These are phyloP conservation scores for Teunomyces funiuensis DNA, from an alignment of 805 yeast genomes.

Conservation along the genomic window DNA sequence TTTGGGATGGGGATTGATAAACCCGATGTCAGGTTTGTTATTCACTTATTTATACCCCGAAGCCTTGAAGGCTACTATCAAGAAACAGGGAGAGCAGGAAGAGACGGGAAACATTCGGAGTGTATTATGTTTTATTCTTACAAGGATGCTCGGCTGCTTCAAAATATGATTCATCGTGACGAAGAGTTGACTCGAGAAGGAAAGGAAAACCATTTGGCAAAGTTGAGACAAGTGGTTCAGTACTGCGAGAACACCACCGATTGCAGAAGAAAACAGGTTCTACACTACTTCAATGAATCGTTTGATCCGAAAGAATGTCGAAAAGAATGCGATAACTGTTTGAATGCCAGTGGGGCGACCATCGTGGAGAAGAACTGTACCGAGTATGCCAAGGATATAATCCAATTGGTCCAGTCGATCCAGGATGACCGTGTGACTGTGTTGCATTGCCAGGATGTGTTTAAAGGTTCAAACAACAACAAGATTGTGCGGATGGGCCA, in stretches of 20 bases:
- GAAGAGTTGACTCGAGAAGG: constrained; percentile 60
- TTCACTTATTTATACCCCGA: constrained; percentile 85
- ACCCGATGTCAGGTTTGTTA: constrained; percentile 89
- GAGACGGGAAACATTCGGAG: constrained; percentile 83
- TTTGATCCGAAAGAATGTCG: constrained; percentile 67
- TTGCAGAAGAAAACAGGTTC: constrained; percentile 84
- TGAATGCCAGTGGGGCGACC: constrained; percentile 36
- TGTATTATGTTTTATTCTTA: constrained; percentile 82
- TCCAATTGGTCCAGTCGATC: constrained; percentile 56
- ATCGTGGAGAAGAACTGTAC: constrained; percentile 69
- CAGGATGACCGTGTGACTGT: constrained; percentile 67
- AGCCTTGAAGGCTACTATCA: constrained; percentile 95
- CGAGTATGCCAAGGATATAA: constrained; percentile 54
- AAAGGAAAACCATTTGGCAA: constrained; percentile 73
- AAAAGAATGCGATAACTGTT: constrained; percentile 85
- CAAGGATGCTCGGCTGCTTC: constrained; percentile 75
- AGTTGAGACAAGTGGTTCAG: constrained; percentile 79
- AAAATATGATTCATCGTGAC: constrained; percentile 76
- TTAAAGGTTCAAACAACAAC: constrained; percentile 67
- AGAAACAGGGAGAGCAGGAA: constrained; percentile 97
- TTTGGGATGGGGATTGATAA: constrained; percentile 99
- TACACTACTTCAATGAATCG: constrained; percentile 85
- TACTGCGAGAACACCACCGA: constrained; percentile 90
- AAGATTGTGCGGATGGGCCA: constrained; percentile 66
- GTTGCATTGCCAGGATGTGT: constrained; percentile 78